A percentile compares a stretch with the other conserved stretches of the same genome.
Conservation (phyloP, 495 filamentous ascomycete species). For the Chaetomium tenue region DNA sequence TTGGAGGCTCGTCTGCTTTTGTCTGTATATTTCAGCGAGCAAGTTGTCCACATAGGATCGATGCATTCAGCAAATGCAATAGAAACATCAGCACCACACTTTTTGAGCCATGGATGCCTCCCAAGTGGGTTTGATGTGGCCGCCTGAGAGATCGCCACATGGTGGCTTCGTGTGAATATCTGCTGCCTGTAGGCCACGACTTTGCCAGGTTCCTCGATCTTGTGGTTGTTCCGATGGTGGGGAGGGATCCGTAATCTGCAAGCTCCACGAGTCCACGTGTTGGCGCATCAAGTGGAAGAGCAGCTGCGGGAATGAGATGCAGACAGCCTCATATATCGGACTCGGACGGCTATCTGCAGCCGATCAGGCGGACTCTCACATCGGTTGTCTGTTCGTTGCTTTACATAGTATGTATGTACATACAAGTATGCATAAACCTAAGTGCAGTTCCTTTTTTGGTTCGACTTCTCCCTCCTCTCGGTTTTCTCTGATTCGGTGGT, state of each 20-base stretch:
- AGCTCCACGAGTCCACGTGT: neutral
- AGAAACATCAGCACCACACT: too few relatives aligned
- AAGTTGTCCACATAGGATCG: neutral
- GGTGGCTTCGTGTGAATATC: conserved; percentile 1
- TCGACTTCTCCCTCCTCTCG: too few relatives aligned
- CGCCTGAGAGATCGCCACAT: conserved; percentile 21
- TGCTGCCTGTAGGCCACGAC: neutral
- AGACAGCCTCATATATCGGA: conserved; percentile 7
- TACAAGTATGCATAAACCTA: too few relatives aligned
- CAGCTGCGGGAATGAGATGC: neutral
- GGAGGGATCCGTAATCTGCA: neutral
- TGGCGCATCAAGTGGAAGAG: neutral
- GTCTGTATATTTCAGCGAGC: neutral
- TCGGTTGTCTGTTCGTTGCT: too few relatives aligned
- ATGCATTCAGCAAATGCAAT: too few relatives aligned
- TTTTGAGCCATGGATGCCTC: too few relatives aligned
- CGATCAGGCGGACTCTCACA: too few relatives aligned
- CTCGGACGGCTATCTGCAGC: neutral
- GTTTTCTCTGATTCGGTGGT: too few relatives aligned
- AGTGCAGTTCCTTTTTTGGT: too few relatives aligned
- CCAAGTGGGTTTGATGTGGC: conserved; percentile 18
- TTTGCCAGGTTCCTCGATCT: neutral
- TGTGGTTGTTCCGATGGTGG: neutral
- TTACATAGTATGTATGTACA: too few relatives aligned
- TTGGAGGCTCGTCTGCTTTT: conserved; percentile 4